Conservation (phyloP, 352 stramenopile genomes). For the Globisporangium paroecandrum region DNA sequence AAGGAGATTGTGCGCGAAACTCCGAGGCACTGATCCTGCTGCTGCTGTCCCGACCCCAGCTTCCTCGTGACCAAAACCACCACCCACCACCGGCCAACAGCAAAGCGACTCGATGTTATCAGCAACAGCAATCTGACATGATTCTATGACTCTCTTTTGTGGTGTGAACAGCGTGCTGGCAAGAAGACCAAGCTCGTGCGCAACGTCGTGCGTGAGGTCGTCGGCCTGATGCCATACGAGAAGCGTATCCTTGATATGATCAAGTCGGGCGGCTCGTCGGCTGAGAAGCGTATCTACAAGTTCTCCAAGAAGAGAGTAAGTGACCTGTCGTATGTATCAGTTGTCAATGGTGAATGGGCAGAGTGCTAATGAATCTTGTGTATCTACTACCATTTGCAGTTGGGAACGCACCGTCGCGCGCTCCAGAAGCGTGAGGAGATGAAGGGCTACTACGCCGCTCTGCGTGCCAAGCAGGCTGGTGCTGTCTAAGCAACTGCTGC, state of each 20-base stretch:
- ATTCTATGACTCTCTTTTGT: not conserved
- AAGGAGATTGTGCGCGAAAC: not conserved
- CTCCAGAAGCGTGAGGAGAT: conserved; percentile 99
- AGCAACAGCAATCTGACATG: not conserved
- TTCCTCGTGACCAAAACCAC: not conserved
- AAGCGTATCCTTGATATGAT: conserved; percentile 99
- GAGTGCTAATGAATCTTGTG: conserved; percentile 4
- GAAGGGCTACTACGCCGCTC: conserved; percentile 96
- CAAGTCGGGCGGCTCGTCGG: conserved; percentile 96
- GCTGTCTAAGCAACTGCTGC: conserved; percentile 38
- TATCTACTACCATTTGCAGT: conserved; percentile 28
- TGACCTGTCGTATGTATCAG: conserved; percentile 14
- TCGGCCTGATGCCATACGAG: conserved; percentile 98
- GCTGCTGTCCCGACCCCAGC: not conserved
- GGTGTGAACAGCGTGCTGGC: conserved; percentile 51
- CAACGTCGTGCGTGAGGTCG: conserved; percentile 96
- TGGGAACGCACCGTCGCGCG: conserved; percentile 97
- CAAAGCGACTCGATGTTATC: not conserved
- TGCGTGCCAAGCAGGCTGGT: conserved; percentile 93
- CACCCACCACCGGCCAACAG: not conserved
- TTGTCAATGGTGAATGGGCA: not conserved
- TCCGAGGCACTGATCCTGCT: not conserved
- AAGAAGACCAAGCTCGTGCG: conserved; percentile 96
- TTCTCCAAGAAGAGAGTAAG: conserved; percentile 96
- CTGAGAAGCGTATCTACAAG: conserved; percentile 99